Evolutionary conservation across 345 rosid species (phyloP).

Genomic region (Gossypium sturtianum): DNA sequence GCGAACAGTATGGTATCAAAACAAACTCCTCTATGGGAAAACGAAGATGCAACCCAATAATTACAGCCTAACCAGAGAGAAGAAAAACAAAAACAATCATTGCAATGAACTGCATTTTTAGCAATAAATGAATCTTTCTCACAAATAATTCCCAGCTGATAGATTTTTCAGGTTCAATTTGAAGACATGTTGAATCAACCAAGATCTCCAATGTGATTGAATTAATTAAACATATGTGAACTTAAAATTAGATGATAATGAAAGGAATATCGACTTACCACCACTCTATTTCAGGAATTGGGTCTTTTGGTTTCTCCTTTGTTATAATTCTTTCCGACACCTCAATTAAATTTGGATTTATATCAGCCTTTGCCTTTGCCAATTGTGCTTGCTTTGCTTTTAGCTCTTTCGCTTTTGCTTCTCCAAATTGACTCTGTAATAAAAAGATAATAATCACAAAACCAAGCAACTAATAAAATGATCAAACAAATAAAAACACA

Average conservation of each 20-base stretch:
- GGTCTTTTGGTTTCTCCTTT: constrained; percentile 75
- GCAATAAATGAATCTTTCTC: not conserved
- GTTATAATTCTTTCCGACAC: constrained; percentile 67
- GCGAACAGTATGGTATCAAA: not conserved
- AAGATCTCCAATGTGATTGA: not conserved
- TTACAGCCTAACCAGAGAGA: not conserved
- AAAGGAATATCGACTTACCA: constrained; percentile 51
- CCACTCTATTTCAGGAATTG: constrained; percentile 90
- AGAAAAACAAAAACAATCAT: not conserved
- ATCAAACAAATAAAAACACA: not conserved
- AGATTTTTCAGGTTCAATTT: not conserved
- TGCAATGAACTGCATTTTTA: not conserved
- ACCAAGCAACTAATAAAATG: constrained; percentile 10
- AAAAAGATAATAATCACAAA: constrained; percentile 13
- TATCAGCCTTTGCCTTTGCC: constrained; percentile 85
- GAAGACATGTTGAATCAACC: not conserved
- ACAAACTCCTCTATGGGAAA: not conserved
- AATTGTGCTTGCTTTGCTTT: constrained; percentile 86
- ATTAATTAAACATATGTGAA: not conserved
- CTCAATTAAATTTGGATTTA: constrained; percentile 93
- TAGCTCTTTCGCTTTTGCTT: constrained; percentile 84
- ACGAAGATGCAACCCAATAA: not conserved
- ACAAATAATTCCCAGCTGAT: not conserved
- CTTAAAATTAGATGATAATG: not conserved
- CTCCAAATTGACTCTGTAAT: constrained; percentile 85